Percentiles rank a stretch among this genome's conserved stretches.
Evolutionary conservation across 352 stramenopile genomes (phyloP).

Genomic region (Pythium graminicola): DNA sequence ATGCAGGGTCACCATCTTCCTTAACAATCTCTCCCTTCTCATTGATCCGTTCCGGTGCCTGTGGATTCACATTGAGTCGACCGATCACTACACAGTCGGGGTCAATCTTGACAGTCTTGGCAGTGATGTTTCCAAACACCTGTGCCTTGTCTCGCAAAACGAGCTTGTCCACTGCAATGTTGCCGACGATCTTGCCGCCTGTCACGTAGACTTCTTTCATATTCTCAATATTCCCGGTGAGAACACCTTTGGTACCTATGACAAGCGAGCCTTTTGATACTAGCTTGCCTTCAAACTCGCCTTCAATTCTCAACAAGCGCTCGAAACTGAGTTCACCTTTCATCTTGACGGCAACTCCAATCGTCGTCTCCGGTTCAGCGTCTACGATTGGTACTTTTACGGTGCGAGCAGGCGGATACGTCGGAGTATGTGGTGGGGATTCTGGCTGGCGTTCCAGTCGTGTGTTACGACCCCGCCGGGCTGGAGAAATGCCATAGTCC

Average conservation of each 20-base stretch:
- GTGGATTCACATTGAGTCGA: slow-evolving; percentile 80
- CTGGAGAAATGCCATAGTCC: slow-evolving; percentile 48
- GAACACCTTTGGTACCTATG: slow-evolving; percentile 69
- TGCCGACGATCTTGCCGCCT: slow-evolving; percentile 81
- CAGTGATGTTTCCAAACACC: slow-evolving; percentile 87
- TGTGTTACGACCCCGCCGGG: slow-evolving; percentile 52
- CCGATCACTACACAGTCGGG: slow-evolving; percentile 83
- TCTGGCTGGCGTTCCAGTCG: slow-evolving; percentile 40
- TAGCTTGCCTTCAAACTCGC: slow-evolving; percentile 85
- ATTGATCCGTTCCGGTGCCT: slow-evolving; percentile 79
- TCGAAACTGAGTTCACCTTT: slow-evolving; percentile 89
- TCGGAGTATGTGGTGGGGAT: slow-evolving; percentile 59
- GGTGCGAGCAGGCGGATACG: slow-evolving; percentile 37
- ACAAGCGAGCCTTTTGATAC: slow-evolving; percentile 87
- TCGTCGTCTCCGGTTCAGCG: slow-evolving; percentile 73
- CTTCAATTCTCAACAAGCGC: slow-evolving; percentile 82
- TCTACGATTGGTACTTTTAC: slow-evolving; percentile 67
- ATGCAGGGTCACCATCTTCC: slow-evolving; percentile 24
- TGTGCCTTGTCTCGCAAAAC: slow-evolving; percentile 80
- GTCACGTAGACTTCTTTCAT: slow-evolving; percentile 87
- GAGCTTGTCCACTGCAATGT: slow-evolving; percentile 80
- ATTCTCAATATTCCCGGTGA: slow-evolving; percentile 77
- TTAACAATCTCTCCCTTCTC: slow-evolving; percentile 76
- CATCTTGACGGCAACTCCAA: slow-evolving; percentile 79
- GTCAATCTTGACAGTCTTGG: slow-evolving; percentile 86